Conservation (phyloP, 179 eudicot genomes). For the Beta lomatogona region DNA sequence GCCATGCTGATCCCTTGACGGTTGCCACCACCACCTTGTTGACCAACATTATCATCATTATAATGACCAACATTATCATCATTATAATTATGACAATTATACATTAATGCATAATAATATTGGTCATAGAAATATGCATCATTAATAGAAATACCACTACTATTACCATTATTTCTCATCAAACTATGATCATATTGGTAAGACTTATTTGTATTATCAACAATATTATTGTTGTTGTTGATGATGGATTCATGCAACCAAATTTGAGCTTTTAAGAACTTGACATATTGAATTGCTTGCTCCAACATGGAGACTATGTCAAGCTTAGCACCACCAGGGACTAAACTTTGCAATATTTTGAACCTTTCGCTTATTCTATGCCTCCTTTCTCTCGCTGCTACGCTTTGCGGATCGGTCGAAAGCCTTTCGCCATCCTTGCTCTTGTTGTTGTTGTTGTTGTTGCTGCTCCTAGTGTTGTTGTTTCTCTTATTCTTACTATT, state of each 20-base stretch:
- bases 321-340: constrained; percentile 78
- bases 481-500: constrained; percentile 4
- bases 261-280: constrained; percentile 69
- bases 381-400: constrained; percentile 77
- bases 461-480: neutral
- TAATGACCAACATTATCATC: neutral
- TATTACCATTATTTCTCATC: neutral
- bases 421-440: constrained; percentile 43
- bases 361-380: constrained; percentile 73
- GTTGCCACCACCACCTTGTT: neutral
- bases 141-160: neutral
- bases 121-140: neutral
- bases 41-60: neutral
- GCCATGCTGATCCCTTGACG: neutral
- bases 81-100: neutral
- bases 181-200: neutral
- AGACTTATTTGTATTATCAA: neutral
- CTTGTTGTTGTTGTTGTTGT: neutral
- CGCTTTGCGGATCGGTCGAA: constrained; percentile 87
- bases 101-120: constrained; percentile 18
- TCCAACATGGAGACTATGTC: constrained; percentile 86
- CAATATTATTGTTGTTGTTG: neutral
- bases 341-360: constrained; percentile 65
- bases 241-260: constrained; percentile 57
- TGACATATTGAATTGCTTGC: constrained; percentile 76